Evolutionary conservation across 768 basidiomycete species (phyloP), one percentile per base, ranked within the genome.

Genomic region (Pilatotrama ljubarskyi): DNA sequence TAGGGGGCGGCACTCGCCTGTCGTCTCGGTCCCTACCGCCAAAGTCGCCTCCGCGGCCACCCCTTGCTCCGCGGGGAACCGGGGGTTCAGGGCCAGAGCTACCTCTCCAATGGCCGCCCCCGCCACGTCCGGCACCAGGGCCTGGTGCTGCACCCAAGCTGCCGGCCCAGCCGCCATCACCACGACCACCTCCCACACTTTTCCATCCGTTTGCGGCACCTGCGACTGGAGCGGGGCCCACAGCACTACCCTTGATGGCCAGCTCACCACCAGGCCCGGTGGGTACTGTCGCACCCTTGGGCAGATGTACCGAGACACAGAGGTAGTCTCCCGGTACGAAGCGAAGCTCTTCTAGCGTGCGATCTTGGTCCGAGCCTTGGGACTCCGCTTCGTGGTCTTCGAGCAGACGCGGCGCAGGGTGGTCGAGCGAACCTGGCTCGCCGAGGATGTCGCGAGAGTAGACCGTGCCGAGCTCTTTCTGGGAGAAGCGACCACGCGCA

Each of bases 381-480:
- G 66, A 35, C 18, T 50, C 66, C 26, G 52, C 24, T 47, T 79
- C 80, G 0, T 65, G 57, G 59, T 86, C 86, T 44, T 84, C 82
- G 20, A 85, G 73, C 2, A 91, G 78, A 2, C 87, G 81, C 0
- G 86, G 80, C 0, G 88, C 88, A 6, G 83, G 76, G 14, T 71
- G 71, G 40, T 80, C 77, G 20, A 88, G 70, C 1, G 85, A 73
- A 35, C 90, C 90, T 3, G 88, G 87, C 71, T 91, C 91, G 48
- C 90, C 90, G 2, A 91, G 82, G 63, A 93, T 88, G 73, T 93
- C 92, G 62, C 91, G 86, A 43, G 90, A 90, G 72, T 90, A 89
- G 38, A 93, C 87, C 67, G 82, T 82, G 25, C 91, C 91, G 42
- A 93, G 82, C 42, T 93, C 91, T 74, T 92, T 92, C 70, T 84